Evolutionary conservation across 768 basidiomycete genomes (phyloP).

Genomic region (Sporobolomyces phaffii): DNA sequence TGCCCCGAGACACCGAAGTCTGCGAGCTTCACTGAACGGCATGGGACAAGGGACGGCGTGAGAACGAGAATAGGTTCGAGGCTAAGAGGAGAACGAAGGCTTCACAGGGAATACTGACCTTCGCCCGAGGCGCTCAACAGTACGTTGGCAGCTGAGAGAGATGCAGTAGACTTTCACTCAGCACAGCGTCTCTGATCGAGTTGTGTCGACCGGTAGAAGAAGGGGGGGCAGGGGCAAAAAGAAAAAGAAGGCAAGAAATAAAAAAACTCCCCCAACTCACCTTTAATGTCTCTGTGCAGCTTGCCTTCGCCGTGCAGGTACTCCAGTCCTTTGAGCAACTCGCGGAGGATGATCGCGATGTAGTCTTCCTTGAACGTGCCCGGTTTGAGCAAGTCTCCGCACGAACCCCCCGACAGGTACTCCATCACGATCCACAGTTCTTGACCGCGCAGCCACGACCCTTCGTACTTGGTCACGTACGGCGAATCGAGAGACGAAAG

Average conservation of each 20-base stretch:
- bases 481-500: slow-evolving; percentile 92
- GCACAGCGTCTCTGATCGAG: background rate
- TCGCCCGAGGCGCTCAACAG: slow-evolving; percentile 84
- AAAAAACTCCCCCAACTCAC: no score
- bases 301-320: slow-evolving; percentile 95
- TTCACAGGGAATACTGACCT: slow-evolving; percentile 37
- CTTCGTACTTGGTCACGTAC: slow-evolving; percentile 92
- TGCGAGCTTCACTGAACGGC: slow-evolving; percentile 73
- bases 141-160: slow-evolving; percentile 74
- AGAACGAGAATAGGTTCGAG: no score
- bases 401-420: slow-evolving; percentile 96
- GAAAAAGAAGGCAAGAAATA: no score
- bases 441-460: slow-evolving; percentile 88
- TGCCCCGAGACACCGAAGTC: slow-evolving; percentile 99
- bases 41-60: background rate
- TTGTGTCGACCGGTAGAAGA: no score
- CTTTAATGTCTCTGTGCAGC: slow-evolving; percentile 98
- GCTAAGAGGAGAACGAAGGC: background rate
- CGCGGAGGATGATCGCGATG: slow-evolving; percentile 91
- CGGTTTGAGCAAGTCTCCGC: slow-evolving; percentile 67
- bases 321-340: slow-evolving; percentile 83
- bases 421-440: slow-evolving; percentile 81
- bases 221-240: background rate
- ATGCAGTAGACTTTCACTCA: background rate
- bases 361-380: slow-evolving; percentile 97